Conservation (phyloP, 768 basidiomycete genomes). For the Ramaria sp. region DNA sequence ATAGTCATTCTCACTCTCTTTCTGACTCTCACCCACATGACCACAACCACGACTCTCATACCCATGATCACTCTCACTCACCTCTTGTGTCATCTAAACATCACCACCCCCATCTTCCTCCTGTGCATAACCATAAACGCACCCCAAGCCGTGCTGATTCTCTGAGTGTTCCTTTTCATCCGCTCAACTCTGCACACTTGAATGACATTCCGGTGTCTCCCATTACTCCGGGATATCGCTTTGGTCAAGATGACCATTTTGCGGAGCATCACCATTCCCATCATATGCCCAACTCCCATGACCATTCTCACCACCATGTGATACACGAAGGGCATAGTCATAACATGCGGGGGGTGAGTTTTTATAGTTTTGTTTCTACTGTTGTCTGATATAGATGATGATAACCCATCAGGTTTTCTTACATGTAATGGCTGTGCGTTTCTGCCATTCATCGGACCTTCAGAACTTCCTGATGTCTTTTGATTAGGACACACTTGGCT, state of each 20-base stretch:
- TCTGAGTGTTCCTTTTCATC: not conserved
- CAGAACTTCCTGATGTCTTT: conserved; percentile 3
- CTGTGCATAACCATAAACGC: conserved; percentile 19
- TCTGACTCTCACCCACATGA: conserved; percentile 15
- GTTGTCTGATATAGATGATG: not conserved
- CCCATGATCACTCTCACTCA: conserved; percentile 19
- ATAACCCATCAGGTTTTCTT: conserved; percentile 47
- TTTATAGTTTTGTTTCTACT: not conserved
- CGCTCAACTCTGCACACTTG: not conserved
- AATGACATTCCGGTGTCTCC: conserved; percentile 25
- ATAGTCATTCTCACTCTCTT: conserved; percentile 18
- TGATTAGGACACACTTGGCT: conserved; percentile 81
- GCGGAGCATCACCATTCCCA: conserved; percentile 43
- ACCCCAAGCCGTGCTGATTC: conserved; percentile 1
- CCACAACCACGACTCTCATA: conserved; percentile 11
- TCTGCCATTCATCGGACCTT: not conserved
- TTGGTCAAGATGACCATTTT: conserved; percentile 44
- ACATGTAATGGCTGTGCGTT: conserved; percentile 85
- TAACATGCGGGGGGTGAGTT: conserved; percentile 84
- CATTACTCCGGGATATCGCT: conserved; percentile 53
- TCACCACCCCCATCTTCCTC: conserved; percentile 15
- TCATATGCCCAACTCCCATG: conserved; percentile 16
- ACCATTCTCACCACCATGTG: conserved; percentile 18
- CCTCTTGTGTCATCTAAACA: conserved; percentile 16
- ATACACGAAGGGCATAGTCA: conserved; percentile 81